Percentiles rank a stretch among this genome's conserved stretches.
Evolutionary conservation across 2,329 filamentous ascomycete genomes (phyloP).

Genomic region (Corinectria fuckeliana): DNA sequence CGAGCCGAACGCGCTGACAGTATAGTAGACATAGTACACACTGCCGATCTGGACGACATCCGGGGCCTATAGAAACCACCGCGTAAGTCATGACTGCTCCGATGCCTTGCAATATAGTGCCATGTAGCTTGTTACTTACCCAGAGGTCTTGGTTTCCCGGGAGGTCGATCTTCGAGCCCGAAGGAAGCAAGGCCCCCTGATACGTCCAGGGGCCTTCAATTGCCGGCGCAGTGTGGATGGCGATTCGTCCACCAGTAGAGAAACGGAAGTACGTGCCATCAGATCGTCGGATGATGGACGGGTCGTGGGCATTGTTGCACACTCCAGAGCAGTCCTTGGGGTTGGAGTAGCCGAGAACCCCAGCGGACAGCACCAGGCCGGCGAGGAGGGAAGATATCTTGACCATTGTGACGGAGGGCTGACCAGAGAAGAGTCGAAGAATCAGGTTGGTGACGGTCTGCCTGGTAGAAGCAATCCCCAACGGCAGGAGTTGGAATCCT

Average conservation of each 20-base stretch:
- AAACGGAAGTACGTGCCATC: slow-evolving; percentile 53
- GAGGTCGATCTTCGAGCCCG: slow-evolving; percentile 47
- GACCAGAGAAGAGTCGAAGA: background rate
- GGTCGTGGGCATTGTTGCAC: slow-evolving; percentile 47
- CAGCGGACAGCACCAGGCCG: slow-evolving; percentile 5
- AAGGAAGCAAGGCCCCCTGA: slow-evolving; percentile 46
- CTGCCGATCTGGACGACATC: slow-evolving; percentile 52
- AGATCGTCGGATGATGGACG: slow-evolving; percentile 45
- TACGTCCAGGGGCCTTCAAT: slow-evolving; percentile 51
- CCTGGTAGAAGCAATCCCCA: background rate
- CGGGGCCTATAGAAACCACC: slow-evolving; percentile 11
- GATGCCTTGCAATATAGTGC: no score
- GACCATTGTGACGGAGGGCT: slow-evolving; percentile 5
- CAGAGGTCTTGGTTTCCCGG: slow-evolving; percentile 51
- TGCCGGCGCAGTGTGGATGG: slow-evolving; percentile 45
- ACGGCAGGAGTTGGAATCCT: background rate
- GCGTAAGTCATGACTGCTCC: background rate
- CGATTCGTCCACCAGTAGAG: slow-evolving; percentile 49
- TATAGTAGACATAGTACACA: slow-evolving; percentile 72
- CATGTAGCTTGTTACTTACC: slow-evolving; percentile 40
- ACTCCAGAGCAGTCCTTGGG: slow-evolving; percentile 47
- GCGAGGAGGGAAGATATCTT: slow-evolving; percentile 14
- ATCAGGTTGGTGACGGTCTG: no score
- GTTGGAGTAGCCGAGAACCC: slow-evolving; percentile 26
- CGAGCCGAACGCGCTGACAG: slow-evolving; percentile 65